Percentiles rank a stretch among this genome's conserved stretches.
Conservation (phyloP, 495 filamentous ascomycete genomes). For the Pyrenula massariospora region DNA sequence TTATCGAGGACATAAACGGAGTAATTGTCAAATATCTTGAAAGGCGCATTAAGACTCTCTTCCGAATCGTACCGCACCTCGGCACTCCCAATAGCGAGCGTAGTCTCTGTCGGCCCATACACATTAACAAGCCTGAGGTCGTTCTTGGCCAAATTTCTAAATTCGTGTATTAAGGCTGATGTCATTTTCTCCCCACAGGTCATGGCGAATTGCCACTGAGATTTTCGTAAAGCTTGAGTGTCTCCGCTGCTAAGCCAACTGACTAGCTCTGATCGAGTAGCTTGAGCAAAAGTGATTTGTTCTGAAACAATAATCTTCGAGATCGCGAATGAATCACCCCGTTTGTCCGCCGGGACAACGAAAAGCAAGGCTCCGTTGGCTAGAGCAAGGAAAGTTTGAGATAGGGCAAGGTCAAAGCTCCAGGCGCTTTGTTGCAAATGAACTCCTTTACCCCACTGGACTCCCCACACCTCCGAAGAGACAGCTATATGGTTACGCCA, state of each 20-base stretch:
- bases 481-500: conserved; percentile 15
- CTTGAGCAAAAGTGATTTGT: conserved; percentile 14
- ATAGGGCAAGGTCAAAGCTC: conserved; percentile 20
- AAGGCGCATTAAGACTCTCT: neutral
- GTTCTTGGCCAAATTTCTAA: too few species aligned
- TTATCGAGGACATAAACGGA: conserved; percentile 20
- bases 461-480: conserved; percentile 10
- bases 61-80: neutral
- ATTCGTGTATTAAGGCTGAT: too few species aligned
- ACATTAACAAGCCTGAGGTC: too few species aligned
- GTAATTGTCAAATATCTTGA: conserved; percentile 6
- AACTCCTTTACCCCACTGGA: conserved; percentile 6
- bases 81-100: neutral
- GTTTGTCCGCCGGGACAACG: conserved; percentile 8
- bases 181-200: conserved; percentile 8
- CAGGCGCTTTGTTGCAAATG: conserved; percentile 21
- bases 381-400: conserved; percentile 19
- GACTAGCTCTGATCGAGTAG: conserved; percentile 11
- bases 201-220: neutral
- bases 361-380: conserved; percentile 14
- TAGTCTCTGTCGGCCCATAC: conserved; percentile 2
- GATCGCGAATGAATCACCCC: conserved; percentile 13
- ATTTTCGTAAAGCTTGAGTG: conserved; percentile 1
- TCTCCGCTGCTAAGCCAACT: conserved; percentile 8
- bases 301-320: conserved; percentile 13